phyloP scores from a whole-genome alignment of 2,329 filamentous ascomycete species.

The Talaromyces pinophilus region DNA sequence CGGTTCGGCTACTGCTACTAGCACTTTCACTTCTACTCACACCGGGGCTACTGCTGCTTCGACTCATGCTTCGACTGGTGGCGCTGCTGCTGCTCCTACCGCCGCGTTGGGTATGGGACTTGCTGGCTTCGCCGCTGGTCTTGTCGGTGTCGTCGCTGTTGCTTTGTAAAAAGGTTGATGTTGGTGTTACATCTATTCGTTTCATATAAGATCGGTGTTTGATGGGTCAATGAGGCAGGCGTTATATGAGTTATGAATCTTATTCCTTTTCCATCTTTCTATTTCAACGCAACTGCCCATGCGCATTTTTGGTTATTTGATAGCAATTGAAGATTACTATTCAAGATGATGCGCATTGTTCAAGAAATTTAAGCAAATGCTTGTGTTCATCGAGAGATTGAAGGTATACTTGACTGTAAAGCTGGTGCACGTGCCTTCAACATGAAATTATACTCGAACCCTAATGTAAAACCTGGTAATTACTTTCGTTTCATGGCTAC shows the following conservation, averaged over 20 bases:
- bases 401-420: no score
- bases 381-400: no score
- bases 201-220: not conserved
- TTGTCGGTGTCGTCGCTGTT: slow-evolving; percentile 21
- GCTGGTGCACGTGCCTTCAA: no score
- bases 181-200: not conserved
- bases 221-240: no score
- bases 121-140: slow-evolving; percentile 21
- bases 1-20: slow-evolving; percentile 18
- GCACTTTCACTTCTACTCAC: not conserved
- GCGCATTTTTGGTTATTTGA: not conserved
- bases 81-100: slow-evolving; percentile 16
- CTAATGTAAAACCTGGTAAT: no score
- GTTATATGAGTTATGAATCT: not conserved
- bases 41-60: slow-evolving; percentile 3
- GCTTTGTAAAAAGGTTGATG: slow-evolving; percentile 13
- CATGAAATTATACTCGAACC: no score
- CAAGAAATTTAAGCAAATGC: no score
- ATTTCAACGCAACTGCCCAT: not conserved
- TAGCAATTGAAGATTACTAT: not conserved
- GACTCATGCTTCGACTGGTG: slow-evolving; percentile 4
- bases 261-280: not conserved
- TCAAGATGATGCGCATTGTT: no score
- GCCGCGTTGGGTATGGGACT: slow-evolving; percentile 20
- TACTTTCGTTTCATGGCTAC: no score